These are phyloP conservation scores for Wickerhamiella australiensis DNA, from an alignment of 805 yeast species.

Conservation along the genomic window DNA sequence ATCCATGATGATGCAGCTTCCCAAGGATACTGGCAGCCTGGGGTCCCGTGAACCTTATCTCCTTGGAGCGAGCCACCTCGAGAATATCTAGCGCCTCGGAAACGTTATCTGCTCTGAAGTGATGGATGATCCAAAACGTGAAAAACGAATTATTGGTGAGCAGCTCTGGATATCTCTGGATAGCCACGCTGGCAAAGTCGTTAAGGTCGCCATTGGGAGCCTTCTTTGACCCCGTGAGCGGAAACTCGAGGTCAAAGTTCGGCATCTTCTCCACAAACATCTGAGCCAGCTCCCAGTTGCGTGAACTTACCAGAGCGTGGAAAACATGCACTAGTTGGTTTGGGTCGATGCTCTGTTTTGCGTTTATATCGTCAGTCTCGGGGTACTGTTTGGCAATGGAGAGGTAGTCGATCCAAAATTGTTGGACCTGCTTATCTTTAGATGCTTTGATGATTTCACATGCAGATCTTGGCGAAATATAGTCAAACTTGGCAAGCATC, in stretches of 20 bases:
- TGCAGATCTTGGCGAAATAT: constrained; percentile 13
- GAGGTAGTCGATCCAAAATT: constrained; percentile 5
- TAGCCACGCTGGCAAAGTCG: constrained; percentile 8
- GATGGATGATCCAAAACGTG: constrained; percentile 10
- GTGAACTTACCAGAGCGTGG: background rate
- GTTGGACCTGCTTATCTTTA: background rate
- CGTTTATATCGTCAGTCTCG: constrained; percentile 3
- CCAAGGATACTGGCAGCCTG: background rate
- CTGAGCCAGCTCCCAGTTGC: background rate
- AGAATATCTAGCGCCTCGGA: constrained; percentile 13
- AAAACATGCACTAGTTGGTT: background rate
- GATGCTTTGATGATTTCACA: constrained; percentile 12
- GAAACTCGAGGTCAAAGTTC: background rate
- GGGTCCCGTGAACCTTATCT: background rate
- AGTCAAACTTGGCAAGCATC: background rate
- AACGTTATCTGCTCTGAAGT: constrained; percentile 8
- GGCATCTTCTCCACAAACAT: background rate
- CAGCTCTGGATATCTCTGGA: constrained; percentile 11
- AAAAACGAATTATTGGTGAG: constrained; percentile 5
- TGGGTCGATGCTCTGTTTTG: background rate
- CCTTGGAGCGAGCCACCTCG: constrained; percentile 4
- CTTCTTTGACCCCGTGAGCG: background rate
- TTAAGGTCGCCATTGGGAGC: background rate
- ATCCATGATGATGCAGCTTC: background rate
- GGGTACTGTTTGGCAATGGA: background rate